Evolutionary conservation across 805 yeast species (phyloP), one percentile per base, ranked within the genome.

Genomic region (Candida easanensis): DNA sequence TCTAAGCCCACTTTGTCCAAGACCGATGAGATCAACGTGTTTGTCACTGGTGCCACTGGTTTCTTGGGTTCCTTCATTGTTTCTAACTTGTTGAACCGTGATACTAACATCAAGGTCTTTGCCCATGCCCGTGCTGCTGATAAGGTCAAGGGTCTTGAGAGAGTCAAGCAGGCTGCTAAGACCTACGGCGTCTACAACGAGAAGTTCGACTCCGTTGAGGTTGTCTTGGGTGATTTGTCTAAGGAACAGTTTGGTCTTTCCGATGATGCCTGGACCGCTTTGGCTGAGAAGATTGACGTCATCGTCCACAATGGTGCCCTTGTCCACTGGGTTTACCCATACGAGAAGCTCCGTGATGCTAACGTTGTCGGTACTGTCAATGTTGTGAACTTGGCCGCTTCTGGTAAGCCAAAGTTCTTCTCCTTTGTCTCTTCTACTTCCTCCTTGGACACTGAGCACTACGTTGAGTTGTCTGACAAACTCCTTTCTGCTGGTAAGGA

Each of bases 261-360:
- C 15, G 72, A 73, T 27, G 62, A 55, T 3, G 67, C 69, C 25
- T 93, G 96, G 95, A 34, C 52, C 1, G 38, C 56, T 7, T 73
- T 93, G 46, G 68, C 79, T 9, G 64, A 76, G 14, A 66, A 70
- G 1, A 71, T 91, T 45, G 99, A 95, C 63, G 82, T 83, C 4
- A 81, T 93, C 40, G 78, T 93, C 49, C 99, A 93, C 65, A 93
- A 93, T 56, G 99, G 98, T 70, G 99, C 99, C 15, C 73, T 90
- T 49, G 99, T 93, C 30, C 99, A 93, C 64, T 93, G 99, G 99
- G 97, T 90, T 2, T 93, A 86, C 63, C 98, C 99, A 21, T 93
- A 93, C 66, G 69, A 84, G 37, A 87, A 86, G 52, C 71, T 93
- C 57, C 79, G 98, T 56, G 96, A 88, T 52, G 93, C 98, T 26